Base-by-base conservation (phyloP, 169 alveolate genomes). In the Plasmodium billcollinsi region DNA sequence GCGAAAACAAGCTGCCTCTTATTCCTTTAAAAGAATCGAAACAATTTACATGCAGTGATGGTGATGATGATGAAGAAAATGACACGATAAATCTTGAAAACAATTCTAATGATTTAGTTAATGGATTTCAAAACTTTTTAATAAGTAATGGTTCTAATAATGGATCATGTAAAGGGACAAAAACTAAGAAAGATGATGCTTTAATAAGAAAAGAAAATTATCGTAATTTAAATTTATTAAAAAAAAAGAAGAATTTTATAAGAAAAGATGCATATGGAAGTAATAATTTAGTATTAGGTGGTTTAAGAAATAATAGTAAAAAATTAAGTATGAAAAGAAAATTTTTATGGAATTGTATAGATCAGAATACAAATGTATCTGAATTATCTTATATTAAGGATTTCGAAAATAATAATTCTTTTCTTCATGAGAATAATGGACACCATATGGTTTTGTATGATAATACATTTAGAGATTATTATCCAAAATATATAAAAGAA, bases 41-140 rank as follows among this genome's bases (percentile, higher is more conserved):
- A 69, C 74, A 65, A 33, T 76, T 65, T 69, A 65, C 89, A 2
- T 63, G 70, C 39, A 76, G 89, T 56, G 47, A 39, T 39, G 47
- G 47, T 5, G 47, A 39, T 39, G 47, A 39, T 39, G 47, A 39
- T 39, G 89, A 76, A 69, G 89, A 76, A 9, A 76, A 76, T 69
- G 89, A 76, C 70, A 76, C 89, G 33, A 76, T 76, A 11, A 76
- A 76, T 20, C 70, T 76, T 52, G 89, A 76, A 69, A 76, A 76
- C 39, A 76, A 76, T 14, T 76, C 89, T 26, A 76, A 76, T 20
- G 89, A 76, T 56, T 52, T 76, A 33, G 47, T 39, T 5, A 76
- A 63, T 56, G 66, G 89, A 39, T 63, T 47, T 39, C 89, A 76
- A 45, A 76, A 76, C 50, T 76, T 76, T 58, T 63, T 76, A 18